Percentiles rank a stretch among this genome's conserved stretches.
These are phyloP conservation scores for Amanita phalloides DNA, from an alignment of 768 basidiomycete genomes.

Conservation along the genomic window DNA sequence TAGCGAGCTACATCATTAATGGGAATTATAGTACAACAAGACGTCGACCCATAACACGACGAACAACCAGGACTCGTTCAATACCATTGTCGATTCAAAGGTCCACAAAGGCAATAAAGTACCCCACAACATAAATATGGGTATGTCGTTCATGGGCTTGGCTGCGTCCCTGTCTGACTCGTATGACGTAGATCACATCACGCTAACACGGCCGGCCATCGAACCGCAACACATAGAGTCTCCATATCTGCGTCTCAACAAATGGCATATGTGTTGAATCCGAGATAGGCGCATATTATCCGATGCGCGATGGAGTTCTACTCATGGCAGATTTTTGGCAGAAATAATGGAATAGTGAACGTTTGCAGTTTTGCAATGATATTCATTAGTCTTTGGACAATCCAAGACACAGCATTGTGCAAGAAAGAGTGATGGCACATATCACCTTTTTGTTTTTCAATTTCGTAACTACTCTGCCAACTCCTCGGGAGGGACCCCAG, in stretches of 20 bases:
- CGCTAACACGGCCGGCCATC: too few species aligned
- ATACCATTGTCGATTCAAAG: not conserved
- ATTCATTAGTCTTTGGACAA: not conserved
- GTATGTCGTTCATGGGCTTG: too few species aligned
- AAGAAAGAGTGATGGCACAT: not conserved
- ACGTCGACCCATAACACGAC: not conserved
- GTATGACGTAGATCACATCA: not conserved
- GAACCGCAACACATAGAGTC: not conserved
- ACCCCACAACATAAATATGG: not conserved
- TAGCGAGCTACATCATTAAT: not conserved
- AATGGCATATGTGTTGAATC: not conserved
- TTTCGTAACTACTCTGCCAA: slow-evolving; percentile 9
- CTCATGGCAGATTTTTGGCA: not conserved
- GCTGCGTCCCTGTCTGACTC: not conserved
- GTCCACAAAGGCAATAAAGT: not conserved
- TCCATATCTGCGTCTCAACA: not conserved
- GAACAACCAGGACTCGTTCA: not conserved
- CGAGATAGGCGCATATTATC: not conserved
- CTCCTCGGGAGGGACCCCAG: not conserved
- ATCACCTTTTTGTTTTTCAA: not conserved
- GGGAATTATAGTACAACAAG: not conserved
- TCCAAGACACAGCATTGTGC: not conserved
- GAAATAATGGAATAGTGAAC: not conserved
- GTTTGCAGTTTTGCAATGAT: not conserved
- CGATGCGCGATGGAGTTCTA: not conserved